These are phyloP conservation scores for Nigrospora osmanthi DNA, from an alignment of 2,329 filamentous ascomycete species.

Conservation along the genomic window DNA sequence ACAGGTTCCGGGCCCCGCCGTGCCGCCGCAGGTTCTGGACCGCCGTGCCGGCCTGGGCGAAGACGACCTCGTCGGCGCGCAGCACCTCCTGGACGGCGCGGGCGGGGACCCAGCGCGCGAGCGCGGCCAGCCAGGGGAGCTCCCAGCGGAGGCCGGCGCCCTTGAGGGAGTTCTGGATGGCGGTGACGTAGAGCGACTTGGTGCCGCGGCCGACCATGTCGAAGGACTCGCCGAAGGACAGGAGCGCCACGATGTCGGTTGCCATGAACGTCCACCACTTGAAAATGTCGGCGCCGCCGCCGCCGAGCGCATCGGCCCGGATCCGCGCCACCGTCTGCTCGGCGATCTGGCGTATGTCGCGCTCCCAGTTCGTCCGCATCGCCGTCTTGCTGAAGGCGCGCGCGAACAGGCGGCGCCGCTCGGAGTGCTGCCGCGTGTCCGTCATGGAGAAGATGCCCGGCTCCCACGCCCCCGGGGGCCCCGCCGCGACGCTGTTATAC, in stretches of 20 bases:
- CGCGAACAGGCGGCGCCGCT: constrained; percentile 31
- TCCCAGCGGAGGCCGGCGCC: background rate
- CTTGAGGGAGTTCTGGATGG: constrained; percentile 20
- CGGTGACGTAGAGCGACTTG: constrained; percentile 30
- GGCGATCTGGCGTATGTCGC: constrained; percentile 8
- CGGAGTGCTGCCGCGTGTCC: constrained; percentile 27
- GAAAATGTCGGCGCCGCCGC: constrained; percentile 34
- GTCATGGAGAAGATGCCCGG: constrained; percentile 29
- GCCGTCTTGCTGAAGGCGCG: constrained; percentile 26
- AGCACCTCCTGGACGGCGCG: background rate
- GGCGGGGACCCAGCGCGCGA: background rate
- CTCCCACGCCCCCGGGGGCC: background rate
- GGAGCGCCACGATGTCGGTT: constrained; percentile 44
- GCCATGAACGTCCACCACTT: constrained; percentile 49
- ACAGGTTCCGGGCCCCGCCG: background rate
- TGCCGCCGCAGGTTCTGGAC: background rate
- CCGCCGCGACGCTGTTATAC: constrained; percentile 7
- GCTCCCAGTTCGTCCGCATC: constrained; percentile 35
- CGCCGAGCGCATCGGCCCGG: background rate
- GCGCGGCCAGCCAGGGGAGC: background rate
- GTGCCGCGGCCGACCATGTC: constrained; percentile 39
- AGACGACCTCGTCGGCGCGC: background rate
- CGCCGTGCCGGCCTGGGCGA: background rate
- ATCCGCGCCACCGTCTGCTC: background rate
- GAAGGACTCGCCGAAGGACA: constrained; percentile 48